Percentiles rank a stretch among this genome's conserved stretches.
Evolutionary conservation across 306 rosid genomes (phyloP).

Genomic region (Quercus berberidifolia): DNA sequence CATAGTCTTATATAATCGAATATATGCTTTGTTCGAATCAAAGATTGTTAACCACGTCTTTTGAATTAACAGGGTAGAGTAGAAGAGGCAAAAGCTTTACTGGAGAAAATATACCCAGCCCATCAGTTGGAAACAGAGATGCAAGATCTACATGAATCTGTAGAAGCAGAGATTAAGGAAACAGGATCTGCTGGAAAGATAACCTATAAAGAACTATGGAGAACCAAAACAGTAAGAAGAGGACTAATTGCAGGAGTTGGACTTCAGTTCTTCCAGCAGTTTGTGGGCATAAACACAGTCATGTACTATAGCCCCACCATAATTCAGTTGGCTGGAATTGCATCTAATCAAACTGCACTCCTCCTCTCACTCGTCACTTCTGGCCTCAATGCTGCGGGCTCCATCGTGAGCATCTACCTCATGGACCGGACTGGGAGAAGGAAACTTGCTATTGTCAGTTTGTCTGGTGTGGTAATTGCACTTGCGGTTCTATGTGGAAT

Average conservation of each 20-base stretch:
- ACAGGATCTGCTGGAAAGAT: slow-evolving; percentile 14
- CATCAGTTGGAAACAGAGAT: slow-evolving; percentile 41
- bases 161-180: slow-evolving; percentile 27
- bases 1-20: background rate
- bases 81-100: slow-evolving; percentile 44
- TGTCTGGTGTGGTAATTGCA: slow-evolving; percentile 40
- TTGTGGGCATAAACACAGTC: slow-evolving; percentile 58
- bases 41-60: background rate
- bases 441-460: slow-evolving; percentile 47
- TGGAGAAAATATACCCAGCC: slow-evolving; percentile 38
- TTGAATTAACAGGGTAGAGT: slow-evolving; percentile 32
- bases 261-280: slow-evolving; percentile 58
- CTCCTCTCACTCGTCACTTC: slow-evolving; percentile 54
- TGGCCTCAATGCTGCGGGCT: slow-evolving; percentile 52
- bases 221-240: slow-evolving; percentile 47
- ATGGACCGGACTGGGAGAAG: slow-evolving; percentile 56
- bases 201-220: slow-evolving; percentile 20
- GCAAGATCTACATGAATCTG: slow-evolving; percentile 39
- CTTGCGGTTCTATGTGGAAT: slow-evolving; percentile 38
- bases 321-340: slow-evolving; percentile 52
- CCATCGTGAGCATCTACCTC: slow-evolving; percentile 57
- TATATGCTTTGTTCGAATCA: background rate
- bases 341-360: slow-evolving; percentile 56
- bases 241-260: slow-evolving; percentile 59
- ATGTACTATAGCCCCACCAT: slow-evolving; percentile 72